Percentiles rank a stretch among this genome's conserved stretches.
Evolutionary conservation across 2,329 filamentous ascomycete species (phyloP).

Genomic region (Pseudogymnoascus sp.): DNA sequence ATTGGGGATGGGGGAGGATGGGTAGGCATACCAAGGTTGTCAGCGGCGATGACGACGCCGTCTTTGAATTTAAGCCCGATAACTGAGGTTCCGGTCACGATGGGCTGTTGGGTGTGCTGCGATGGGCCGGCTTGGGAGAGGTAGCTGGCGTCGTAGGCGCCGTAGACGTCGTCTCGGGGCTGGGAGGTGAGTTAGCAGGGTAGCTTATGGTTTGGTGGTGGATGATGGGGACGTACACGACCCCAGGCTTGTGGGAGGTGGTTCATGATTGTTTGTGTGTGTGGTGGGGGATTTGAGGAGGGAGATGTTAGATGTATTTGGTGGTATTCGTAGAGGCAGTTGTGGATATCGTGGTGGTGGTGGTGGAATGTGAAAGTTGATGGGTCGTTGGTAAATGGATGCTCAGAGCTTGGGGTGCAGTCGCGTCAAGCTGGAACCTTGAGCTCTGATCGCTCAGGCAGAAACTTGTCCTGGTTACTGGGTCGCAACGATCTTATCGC

Average conservation of each 20-base stretch:
- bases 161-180: constrained; percentile 97
- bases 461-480: neutral
- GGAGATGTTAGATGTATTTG: constrained; percentile 11
- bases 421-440: constrained; percentile 11
- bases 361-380: neutral
- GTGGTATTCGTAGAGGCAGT: neutral
- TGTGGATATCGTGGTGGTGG: neutral
- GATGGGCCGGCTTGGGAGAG: constrained; percentile 63
- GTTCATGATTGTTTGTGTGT: constrained; percentile 46
- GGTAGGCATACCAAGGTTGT: too few relatives aligned
- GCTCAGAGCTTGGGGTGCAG: constrained; percentile 8
- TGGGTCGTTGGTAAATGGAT: neutral
- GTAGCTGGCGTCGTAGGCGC: constrained; percentile 82
- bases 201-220: constrained; percentile 11
- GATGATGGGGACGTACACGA: constrained; percentile 46
- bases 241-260: constrained; percentile 68
- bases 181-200: constrained; percentile 40
- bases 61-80: constrained; percentile 92
- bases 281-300: constrained; percentile 8
- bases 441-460: constrained; percentile 1
- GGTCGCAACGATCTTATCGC: neutral
- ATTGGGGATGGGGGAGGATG: too few relatives aligned
- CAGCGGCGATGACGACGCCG: too few relatives aligned
- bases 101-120: constrained; percentile 82
- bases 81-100: constrained; percentile 95